Evolutionary conservation across 192 early-diverging fungal species (phyloP).

Genomic region (Gaertneriomyces sp.): DNA sequence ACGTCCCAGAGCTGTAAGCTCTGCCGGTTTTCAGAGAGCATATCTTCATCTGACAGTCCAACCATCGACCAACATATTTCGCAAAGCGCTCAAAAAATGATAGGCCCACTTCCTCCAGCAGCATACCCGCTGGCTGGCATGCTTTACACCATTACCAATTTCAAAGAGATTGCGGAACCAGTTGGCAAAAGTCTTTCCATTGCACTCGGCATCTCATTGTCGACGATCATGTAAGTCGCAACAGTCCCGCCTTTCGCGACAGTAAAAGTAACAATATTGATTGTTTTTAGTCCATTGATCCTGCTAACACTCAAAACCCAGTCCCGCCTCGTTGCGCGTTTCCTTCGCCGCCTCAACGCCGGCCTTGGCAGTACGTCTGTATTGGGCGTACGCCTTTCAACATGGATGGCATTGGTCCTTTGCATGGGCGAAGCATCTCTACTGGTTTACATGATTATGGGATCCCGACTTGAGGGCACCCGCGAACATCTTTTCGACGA

Average conservation of each 20-base stretch:
- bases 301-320: slow-evolving; percentile 13
- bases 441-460: slow-evolving; percentile 4
- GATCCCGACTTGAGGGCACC: slow-evolving; percentile 8
- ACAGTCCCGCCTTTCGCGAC: no score
- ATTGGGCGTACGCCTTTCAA: slow-evolving; percentile 10
- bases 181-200: slow-evolving; percentile 19
- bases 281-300: slow-evolving; percentile 4
- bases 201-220: slow-evolving; percentile 17
- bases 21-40: no score
- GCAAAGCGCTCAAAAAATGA: not conserved
- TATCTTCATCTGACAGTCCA: no score
- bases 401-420: slow-evolving; percentile 16
- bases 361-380: slow-evolving; percentile 1
- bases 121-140: slow-evolving; percentile 21
- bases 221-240: slow-evolving; percentile 18
- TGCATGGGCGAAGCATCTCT: slow-evolving; percentile 14
- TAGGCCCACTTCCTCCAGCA: slow-evolving; percentile 4
- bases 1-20: no score
- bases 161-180: slow-evolving; percentile 16
- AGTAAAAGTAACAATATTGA: not conserved
- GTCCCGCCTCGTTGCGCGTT: not conserved
- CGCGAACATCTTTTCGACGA: slow-evolving; percentile 13
- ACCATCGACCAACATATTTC: no score
- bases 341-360: slow-evolving; percentile 2
- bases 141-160: slow-evolving; percentile 15